phyloP scores from a whole-genome alignment of 345 rosid genomes.

The Carallia pectinifolia region DNA sequence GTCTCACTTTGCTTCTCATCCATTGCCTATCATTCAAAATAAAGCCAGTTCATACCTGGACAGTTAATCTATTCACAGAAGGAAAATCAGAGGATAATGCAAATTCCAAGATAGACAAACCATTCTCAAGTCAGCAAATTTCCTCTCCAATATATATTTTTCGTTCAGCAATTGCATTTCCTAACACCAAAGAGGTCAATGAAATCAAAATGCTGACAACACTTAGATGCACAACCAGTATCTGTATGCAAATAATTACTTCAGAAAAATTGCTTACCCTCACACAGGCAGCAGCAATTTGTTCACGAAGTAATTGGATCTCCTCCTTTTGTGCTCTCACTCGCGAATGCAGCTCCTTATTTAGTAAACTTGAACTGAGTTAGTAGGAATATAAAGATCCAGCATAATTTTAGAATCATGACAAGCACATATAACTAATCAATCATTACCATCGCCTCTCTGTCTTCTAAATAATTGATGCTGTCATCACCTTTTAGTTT shows the following conservation, averaged over 20 bases:
- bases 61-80: no score
- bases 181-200: constrained; percentile 41
- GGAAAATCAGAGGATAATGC: neutral
- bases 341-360: constrained; percentile 63
- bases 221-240: neutral
- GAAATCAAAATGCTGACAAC: neutral
- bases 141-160: constrained; percentile 74
- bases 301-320: constrained; percentile 73
- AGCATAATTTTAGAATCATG: constrained; percentile 11
- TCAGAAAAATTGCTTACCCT: constrained; percentile 46
- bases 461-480: constrained; percentile 43
- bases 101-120: constrained; percentile 41
- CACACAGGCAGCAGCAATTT: constrained; percentile 64
- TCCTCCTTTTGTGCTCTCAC: constrained; percentile 66
- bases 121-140: constrained; percentile 86
- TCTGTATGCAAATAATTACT: constrained; percentile 4
- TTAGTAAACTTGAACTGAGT: constrained; percentile 14
- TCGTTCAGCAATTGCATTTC: constrained; percentile 82
- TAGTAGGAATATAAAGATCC: constrained; percentile 19
- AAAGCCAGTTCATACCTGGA: no score
- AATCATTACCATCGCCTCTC: constrained; percentile 64
- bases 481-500: constrained; percentile 39
- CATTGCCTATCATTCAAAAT: constrained; percentile 56
- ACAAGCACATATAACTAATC: neutral
- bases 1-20: constrained; percentile 90